Evolutionary conservation across 75 land plant species (phyloP).

Genomic region (Adiantum capillusveneris): DNA sequence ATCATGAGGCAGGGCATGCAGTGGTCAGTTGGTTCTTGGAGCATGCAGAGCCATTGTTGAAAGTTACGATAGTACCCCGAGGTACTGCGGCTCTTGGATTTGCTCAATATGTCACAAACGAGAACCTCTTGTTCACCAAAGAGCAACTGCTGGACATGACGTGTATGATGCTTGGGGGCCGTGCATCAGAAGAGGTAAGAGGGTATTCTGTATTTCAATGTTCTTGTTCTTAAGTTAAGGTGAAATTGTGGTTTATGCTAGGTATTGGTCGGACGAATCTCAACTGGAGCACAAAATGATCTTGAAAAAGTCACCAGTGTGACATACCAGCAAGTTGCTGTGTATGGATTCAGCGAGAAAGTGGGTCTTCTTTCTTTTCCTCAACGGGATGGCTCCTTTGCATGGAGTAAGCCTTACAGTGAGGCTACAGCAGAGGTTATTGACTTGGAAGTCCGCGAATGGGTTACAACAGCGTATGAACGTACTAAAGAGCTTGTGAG

Average conservation of each 20-base stretch:
- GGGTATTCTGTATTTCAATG: not conserved
- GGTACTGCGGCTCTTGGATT: constrained; percentile 96
- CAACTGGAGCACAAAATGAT: constrained; percentile 98
- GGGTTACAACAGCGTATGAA: constrained; percentile 66
- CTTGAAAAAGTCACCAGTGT: constrained; percentile 95
- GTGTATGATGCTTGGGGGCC: constrained; percentile 97
- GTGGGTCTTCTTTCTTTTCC: constrained; percentile 97
- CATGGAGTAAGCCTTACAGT: constrained; percentile 85
- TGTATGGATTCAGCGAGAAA: constrained; percentile 95
- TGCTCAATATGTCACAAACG: constrained; percentile 96
- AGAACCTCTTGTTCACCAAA: constrained; percentile 90
- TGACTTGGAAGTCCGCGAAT: constrained; percentile 82
- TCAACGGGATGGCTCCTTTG: constrained; percentile 70
- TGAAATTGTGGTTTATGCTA: constrained; percentile 7
- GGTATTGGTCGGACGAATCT: constrained; percentile 87
- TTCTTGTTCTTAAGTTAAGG: not conserved
- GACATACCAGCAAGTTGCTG: constrained; percentile 96
- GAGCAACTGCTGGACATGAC: constrained; percentile 97
- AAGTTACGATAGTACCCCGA: constrained; percentile 96
- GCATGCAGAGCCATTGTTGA: constrained; percentile 89
- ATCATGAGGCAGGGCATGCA: constrained; percentile 99
- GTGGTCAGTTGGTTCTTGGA: constrained; percentile 97
- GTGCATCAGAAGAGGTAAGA: constrained; percentile 91
- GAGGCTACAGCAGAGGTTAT: constrained; percentile 80
- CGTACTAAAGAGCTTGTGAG: constrained; percentile 56